Evolutionary conservation across 2,329 filamentous ascomycete species (phyloP).

Genomic region (Penicillium sclerotigenum): DNA sequence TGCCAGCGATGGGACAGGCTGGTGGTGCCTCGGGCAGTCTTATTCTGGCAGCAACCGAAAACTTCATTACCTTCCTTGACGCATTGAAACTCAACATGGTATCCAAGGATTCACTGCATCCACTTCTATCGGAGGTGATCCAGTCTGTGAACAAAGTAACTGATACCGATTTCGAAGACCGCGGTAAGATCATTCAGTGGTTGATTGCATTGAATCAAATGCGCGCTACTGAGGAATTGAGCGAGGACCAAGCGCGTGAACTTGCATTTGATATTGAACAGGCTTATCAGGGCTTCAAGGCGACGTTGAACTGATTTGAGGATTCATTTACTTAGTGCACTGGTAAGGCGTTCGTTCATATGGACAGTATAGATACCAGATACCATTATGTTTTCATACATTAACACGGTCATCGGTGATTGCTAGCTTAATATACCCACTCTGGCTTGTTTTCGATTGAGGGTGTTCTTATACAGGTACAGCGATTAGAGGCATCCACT

Average conservation of each 20-base stretch:
- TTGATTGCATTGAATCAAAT: slow-evolving; percentile 96
- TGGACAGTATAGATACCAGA: slow-evolving; percentile 11
- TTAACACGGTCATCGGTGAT: neutral
- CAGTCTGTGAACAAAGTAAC: slow-evolving; percentile 97
- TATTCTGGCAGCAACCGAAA: slow-evolving; percentile 88
- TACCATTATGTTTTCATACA: neutral
- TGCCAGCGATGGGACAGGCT: slow-evolving; percentile 25
- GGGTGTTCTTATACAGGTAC: neutral
- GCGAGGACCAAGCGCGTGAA: slow-evolving; percentile 81
- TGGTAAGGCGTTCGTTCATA: slow-evolving; percentile 15
- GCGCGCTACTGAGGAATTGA: slow-evolving; percentile 88
- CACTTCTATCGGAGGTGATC: slow-evolving; percentile 89
- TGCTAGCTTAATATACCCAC: slow-evolving; percentile 1
- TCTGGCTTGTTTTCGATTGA: neutral
- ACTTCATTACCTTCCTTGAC: slow-evolving; percentile 97
- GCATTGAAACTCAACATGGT: slow-evolving; percentile 87
- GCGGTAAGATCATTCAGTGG: slow-evolving; percentile 98
- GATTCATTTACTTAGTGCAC: slow-evolving; percentile 1
- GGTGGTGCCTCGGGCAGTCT: slow-evolving; percentile 56
- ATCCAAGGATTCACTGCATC: slow-evolving; percentile 95
- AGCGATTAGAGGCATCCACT: neutral
- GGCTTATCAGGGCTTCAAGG: slow-evolving; percentile 92
- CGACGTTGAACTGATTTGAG: slow-evolving; percentile 58
- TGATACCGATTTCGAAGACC: slow-evolving; percentile 88
- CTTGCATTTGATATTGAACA: slow-evolving; percentile 90